Percentiles rank a stretch among this genome's conserved stretches.
Evolutionary conservation across 164 flowering plant genomes (phyloP).

Genomic region (Malania oleifera): DNA sequence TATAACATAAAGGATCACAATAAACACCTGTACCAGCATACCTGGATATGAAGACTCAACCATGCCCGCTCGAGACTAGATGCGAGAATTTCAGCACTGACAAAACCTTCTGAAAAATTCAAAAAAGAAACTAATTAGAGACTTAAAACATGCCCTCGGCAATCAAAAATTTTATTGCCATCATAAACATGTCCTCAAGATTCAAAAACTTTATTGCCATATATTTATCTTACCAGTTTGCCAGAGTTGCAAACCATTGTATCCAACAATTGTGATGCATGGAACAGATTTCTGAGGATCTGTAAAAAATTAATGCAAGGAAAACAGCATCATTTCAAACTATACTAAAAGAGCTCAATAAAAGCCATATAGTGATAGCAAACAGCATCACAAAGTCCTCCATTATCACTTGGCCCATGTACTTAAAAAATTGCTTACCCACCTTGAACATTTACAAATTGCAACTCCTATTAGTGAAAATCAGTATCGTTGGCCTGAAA

Average conservation of each 20-base stretch:
- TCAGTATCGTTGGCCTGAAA: no score
- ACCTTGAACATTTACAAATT: no score
- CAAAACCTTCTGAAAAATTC: slow-evolving; percentile 50
- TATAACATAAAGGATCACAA: background rate
- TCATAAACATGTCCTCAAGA: background rate
- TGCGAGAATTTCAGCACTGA: slow-evolving; percentile 52
- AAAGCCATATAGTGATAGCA: no score
- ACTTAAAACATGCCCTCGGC: background rate
- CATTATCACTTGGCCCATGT: no score
- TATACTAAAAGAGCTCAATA: no score
- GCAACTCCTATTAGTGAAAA: no score
- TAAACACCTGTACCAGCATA: slow-evolving; percentile 11
- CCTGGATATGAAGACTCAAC: slow-evolving; percentile 75
- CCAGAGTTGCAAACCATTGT: slow-evolving; percentile 66
- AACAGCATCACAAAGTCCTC: no score
- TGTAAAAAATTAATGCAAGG: slow-evolving; percentile 45
- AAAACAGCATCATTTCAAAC: no score
- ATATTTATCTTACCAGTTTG: slow-evolving; percentile 46
- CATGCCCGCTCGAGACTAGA: slow-evolving; percentile 64
- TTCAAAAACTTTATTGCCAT: background rate
- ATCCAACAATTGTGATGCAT: slow-evolving; percentile 67
- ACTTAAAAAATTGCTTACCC: no score
- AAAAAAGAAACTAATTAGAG: background rate
- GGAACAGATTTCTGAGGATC: slow-evolving; percentile 73
- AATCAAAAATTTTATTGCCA: no score